Percentiles rank a stretch among this genome's conserved stretches.
These are phyloP conservation scores for Arabidopsis suecica DNA, from an alignment of 345 rosid genomes.

Conservation along the genomic window DNA sequence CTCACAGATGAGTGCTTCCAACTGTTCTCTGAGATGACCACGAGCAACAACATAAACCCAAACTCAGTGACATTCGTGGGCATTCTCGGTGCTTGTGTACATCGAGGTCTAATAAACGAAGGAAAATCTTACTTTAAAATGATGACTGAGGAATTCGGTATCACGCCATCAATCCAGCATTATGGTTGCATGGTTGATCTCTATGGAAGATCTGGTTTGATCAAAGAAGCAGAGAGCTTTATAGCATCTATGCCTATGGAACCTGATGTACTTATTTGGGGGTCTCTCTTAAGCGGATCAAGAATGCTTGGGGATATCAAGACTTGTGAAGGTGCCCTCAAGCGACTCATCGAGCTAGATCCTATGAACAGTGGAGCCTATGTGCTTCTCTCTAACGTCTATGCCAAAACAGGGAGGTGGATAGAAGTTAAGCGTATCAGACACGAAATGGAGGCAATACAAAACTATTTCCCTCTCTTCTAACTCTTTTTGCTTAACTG, in stretches of 20 bases:
- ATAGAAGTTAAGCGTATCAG: conserved; percentile 50
- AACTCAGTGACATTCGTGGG: conserved; percentile 67
- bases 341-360: conserved; percentile 50
- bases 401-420: conserved; percentile 56
- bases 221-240: conserved; percentile 50
- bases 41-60: conserved; percentile 49
- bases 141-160: conserved; percentile 50
- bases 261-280: conserved; percentile 61
- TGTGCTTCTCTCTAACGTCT: conserved; percentile 53
- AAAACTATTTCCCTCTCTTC: background rate
- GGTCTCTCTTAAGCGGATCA: conserved; percentile 56
- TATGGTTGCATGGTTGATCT: conserved; percentile 65
- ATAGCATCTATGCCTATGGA: conserved; percentile 53
- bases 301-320: conserved; percentile 53
- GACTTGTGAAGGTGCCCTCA: conserved; percentile 49
- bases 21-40: conserved; percentile 61
- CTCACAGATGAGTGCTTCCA: conserved; percentile 55
- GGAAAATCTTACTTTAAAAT: conserved; percentile 49
- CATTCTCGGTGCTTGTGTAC: conserved; percentile 61
- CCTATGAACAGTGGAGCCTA: conserved; percentile 52
- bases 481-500: conserved; percentile 4
- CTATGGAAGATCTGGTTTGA: conserved; percentile 55
- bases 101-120: conserved; percentile 51
- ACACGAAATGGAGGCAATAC: conserved; percentile 49
- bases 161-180: conserved; percentile 50